phyloP scores from a whole-genome alignment of 306 rosid genomes.

The Lagenaria siceraria region DNA sequence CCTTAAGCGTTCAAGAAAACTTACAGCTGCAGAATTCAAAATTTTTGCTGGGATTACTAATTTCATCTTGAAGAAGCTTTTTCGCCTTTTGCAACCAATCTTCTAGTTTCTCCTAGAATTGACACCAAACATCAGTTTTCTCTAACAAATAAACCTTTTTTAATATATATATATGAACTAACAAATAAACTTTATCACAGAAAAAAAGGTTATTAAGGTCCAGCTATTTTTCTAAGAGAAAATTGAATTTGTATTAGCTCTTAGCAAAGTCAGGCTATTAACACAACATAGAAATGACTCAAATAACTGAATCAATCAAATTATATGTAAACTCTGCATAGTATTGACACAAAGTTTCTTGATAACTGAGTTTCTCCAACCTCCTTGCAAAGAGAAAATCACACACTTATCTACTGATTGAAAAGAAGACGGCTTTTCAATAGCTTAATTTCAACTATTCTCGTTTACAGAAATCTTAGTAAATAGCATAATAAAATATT shows the following conservation, averaged over 20 bases:
- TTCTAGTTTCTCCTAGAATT: slow-evolving; percentile 72
- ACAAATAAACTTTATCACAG: slow-evolving; percentile 4
- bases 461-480: no score
- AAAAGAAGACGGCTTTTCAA: not conserved
- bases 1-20: slow-evolving; percentile 10
- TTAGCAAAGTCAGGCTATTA: not conserved
- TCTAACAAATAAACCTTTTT: no score
- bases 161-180: not conserved
- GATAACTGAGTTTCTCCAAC: not conserved
- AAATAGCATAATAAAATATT: no score
- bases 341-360: not conserved
- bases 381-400: not conserved
- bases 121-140: slow-evolving; percentile 10
- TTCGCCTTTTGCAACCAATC: slow-evolving; percentile 66
- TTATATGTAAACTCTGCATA: not conserved
- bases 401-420: not conserved
- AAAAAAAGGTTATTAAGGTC: not conserved
- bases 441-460: no score
- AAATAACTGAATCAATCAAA: not conserved
- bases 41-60: slow-evolving; percentile 24
- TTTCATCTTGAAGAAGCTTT: slow-evolving; percentile 52
- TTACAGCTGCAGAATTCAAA: slow-evolving; percentile 46
- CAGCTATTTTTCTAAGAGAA: not conserved
- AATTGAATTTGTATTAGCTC: not conserved
- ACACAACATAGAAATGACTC: not conserved